These are phyloP conservation scores for Kewa caespitosa DNA, from an alignment of 179 eudicot genomes.

Conservation along the genomic window DNA sequence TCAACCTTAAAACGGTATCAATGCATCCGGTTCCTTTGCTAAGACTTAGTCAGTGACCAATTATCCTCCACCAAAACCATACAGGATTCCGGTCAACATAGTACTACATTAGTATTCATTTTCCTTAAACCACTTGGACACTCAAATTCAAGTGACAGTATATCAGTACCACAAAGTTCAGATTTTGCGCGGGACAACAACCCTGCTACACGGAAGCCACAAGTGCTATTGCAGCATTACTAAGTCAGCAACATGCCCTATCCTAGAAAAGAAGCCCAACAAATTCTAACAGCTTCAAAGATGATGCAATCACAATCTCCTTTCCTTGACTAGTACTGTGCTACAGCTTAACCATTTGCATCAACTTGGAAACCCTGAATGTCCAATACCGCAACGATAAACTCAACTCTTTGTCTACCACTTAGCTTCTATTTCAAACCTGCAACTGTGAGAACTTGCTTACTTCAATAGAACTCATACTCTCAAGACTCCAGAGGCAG, in stretches of 20 bases:
- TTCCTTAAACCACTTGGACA: not conserved
- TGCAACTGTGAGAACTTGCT: too few relatives aligned
- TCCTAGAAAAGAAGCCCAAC: not conserved
- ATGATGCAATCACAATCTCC: too few relatives aligned
- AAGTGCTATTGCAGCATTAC: not conserved
- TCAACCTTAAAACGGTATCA: not conserved
- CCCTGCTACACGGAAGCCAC: not conserved
- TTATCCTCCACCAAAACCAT: not conserved
- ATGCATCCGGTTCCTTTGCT: not conserved
- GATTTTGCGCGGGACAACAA: too few relatives aligned
- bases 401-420: too few relatives aligned
- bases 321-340: too few relatives aligned
- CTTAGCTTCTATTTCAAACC: too few relatives aligned
- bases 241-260: not conserved
- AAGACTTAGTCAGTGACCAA: not conserved
- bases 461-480: too few relatives aligned
- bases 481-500: too few relatives aligned
- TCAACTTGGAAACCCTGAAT: too few relatives aligned
- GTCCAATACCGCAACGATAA: too few relatives aligned
- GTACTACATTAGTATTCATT: not conserved
- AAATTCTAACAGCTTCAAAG: too few relatives aligned
- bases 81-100: not conserved
- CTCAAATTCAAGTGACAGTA: not conserved
- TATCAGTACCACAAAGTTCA: not conserved
- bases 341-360: too few relatives aligned